phyloP scores from a whole-genome alignment of 1,284 basidiomycete species.

The Malassezia furfur region DNA sequence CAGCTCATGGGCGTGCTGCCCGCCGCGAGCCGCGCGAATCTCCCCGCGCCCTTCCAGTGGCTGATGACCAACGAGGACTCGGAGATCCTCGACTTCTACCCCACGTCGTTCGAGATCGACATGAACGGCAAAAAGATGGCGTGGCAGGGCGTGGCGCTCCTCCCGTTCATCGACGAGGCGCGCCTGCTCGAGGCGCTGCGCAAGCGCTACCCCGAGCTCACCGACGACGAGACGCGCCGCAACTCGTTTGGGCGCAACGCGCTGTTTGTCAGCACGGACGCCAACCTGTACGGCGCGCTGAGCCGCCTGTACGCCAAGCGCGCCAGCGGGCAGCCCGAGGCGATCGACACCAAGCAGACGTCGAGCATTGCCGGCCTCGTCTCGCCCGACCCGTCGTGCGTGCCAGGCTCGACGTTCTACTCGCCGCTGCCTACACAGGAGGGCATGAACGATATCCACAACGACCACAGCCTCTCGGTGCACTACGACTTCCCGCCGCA shows the following conservation, averaged over 20 bases:
- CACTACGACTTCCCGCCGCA: slow-evolving; percentile 84
- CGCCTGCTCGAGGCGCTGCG: slow-evolving; percentile 65
- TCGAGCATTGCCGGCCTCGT: slow-evolving; percentile 72
- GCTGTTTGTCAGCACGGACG: slow-evolving; percentile 74
- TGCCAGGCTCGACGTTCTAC: slow-evolving; percentile 82
- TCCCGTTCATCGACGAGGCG: slow-evolving; percentile 88
- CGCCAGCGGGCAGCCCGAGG: slow-evolving; percentile 51
- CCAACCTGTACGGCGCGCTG: slow-evolving; percentile 74
- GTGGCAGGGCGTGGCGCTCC: slow-evolving; percentile 93
- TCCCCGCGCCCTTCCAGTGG: slow-evolving; percentile 73
- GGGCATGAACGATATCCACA: slow-evolving; percentile 62
- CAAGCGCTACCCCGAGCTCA: slow-evolving; percentile 62
- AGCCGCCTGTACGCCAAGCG: slow-evolving; percentile 78
- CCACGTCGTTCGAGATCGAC: slow-evolving; percentile 81
- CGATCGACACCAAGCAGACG: slow-evolving; percentile 62
- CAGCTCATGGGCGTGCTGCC: slow-evolving; percentile 98
- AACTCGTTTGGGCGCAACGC: slow-evolving; percentile 79
- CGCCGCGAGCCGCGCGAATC: slow-evolving; percentile 75
- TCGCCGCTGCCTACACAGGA: slow-evolving; percentile 56
- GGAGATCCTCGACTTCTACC: slow-evolving; percentile 94
- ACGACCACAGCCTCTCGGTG: slow-evolving; percentile 77
- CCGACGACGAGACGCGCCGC: slow-evolving; percentile 69
- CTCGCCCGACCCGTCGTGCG: slow-evolving; percentile 72
- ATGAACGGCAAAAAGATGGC: slow-evolving; percentile 99
- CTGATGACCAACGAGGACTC: slow-evolving; percentile 82